These are phyloP conservation scores for Saturnispora saitoi DNA, from an alignment of 805 yeast genomes.

Conservation along the genomic window DNA sequence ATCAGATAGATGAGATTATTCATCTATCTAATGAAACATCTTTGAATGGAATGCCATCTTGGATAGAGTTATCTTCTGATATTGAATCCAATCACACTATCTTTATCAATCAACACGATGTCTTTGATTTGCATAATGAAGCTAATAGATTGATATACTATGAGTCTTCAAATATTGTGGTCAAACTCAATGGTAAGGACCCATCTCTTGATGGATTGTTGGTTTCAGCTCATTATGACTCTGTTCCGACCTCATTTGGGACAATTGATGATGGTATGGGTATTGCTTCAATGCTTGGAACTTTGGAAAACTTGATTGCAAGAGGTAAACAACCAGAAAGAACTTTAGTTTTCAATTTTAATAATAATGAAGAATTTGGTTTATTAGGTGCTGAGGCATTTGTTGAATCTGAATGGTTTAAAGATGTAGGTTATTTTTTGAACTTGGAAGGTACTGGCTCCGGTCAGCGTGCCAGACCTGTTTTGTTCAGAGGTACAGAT, in stretches of 20 bases:
- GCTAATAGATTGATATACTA: constrained; percentile 53
- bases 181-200: constrained; percentile 59
- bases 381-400: constrained; percentile 73
- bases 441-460: constrained; percentile 92
- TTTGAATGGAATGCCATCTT: background rate
- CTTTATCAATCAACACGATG: constrained; percentile 42
- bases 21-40: background rate
- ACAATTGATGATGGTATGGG: constrained; percentile 93
- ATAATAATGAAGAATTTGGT: constrained; percentile 86
- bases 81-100: constrained; percentile 10
- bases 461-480: constrained; percentile 60
- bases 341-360: constrained; percentile 74
- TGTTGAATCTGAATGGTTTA: constrained; percentile 63
- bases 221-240: constrained; percentile 80
- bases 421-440: constrained; percentile 52
- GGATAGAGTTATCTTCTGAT: constrained; percentile 8
- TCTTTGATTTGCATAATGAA: constrained; percentile 35
- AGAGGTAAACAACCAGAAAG: constrained; percentile 46
- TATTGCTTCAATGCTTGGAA: constrained; percentile 68
- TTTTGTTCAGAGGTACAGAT: constrained; percentile 78
- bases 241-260: constrained; percentile 81
- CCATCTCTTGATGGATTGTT: constrained; percentile 55
- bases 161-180: constrained; percentile 77
- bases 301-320: constrained; percentile 41
- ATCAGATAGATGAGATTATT: constrained; percentile 5